phyloP scores from a whole-genome alignment of 2,329 filamentous ascomycete species.

The Microthyrium microscopicum region DNA sequence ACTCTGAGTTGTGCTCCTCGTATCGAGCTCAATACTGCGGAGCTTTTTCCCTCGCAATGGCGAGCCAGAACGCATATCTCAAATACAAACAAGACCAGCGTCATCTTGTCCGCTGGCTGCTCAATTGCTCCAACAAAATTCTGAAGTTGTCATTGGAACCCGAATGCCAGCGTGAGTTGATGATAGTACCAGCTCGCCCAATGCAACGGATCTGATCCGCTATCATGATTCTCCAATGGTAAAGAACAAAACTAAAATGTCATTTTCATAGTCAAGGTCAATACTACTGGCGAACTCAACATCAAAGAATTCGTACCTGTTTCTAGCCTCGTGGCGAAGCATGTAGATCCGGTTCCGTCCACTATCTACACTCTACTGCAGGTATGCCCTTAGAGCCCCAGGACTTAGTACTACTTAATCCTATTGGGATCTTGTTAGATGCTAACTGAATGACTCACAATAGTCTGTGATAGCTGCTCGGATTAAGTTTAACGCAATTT shows the following conservation, averaged over 20 bases:
- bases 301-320: conserved; percentile 22
- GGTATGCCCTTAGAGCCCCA: too few species aligned
- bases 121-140: conserved; percentile 23
- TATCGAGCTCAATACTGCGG: too few species aligned
- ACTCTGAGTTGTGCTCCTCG: too few species aligned
- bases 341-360: conserved; percentile 18
- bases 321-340: conserved; percentile 24
- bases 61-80: conserved; percentile 18
- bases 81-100: conserved; percentile 25
- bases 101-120: conserved; percentile 23
- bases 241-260: too few species aligned
- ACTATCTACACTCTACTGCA: conserved; percentile 22
- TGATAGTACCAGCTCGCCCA: neutral
- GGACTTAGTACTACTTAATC: too few species aligned
- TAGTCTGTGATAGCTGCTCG: conserved; percentile 20
- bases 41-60: conserved; percentile 7
- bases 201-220: conserved; percentile 3
- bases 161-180: neutral
- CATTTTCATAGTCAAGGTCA: too few species aligned
- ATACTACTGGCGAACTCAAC: conserved; percentile 23
- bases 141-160: conserved; percentile 11
- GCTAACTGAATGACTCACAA: neutral
- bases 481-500: conserved; percentile 15
- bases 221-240: too few species aligned
- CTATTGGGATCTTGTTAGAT: neutral